Base-by-base conservation (phyloP, 805 yeast genomes). In the Yueomyces sinensis region DNA sequence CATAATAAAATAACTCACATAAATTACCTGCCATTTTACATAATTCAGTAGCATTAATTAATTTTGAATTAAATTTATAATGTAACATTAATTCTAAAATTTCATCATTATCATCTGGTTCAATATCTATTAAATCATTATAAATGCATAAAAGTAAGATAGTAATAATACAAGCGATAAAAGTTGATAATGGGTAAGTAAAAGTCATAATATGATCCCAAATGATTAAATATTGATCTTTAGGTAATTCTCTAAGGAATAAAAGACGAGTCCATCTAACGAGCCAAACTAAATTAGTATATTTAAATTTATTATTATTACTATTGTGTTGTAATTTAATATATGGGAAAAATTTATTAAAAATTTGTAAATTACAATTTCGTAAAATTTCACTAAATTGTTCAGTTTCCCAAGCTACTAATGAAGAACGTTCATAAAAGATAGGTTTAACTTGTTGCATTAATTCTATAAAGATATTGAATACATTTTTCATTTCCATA, bases 151-250 rank as follows among this genome's bases (percentile, higher is more conserved):
- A 37, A 7, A 55, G 32, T 15, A 55, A 33, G 7, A 47, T 38
- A 4, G 52, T 44, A 2, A 52, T 41, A 13, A 48, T 29, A 33
- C 52, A 43, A 9, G 51, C 43, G 13, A 52, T 37, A 7, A 50
- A 40, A 4, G 41, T 41, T 13, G 40, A 43, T 5, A 44, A n/a
- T n/a, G 52, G 52, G 30, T 44, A 44, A 18, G 37, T 36, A 17
- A 42, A 46, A 2, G 57, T 49, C 32, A 52, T 33, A 3, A 54
- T 32, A 38, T 49, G 57, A 38, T 53, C 58, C 60, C 60, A 55
- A 13, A 55, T 39, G 13, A 42, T 40, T n/a, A 44, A 33, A 1
- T 44, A 46, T 18, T 46, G 36, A 9, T 43, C 46, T 22, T 35
- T 32, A 9, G 52, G 50, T 24, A 55, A 34, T 33, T 55, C 60